Evolutionary conservation across 305 asterid genomes (phyloP), one percentile per base, ranked within the genome.

Genomic region (Petunia hybrid): DNA sequence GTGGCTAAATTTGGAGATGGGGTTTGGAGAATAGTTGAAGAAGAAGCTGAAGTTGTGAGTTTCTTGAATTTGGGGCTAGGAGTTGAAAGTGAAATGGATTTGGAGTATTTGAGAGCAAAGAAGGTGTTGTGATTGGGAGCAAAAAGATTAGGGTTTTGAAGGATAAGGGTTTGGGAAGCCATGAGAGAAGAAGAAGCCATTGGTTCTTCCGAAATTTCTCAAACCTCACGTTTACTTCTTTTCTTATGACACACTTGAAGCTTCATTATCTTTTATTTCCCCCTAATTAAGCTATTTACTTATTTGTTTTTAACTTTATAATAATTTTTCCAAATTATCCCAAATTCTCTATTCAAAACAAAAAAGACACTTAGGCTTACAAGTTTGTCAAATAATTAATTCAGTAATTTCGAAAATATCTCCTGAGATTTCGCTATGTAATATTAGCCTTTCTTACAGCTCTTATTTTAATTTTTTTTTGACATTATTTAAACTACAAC

Each of bases 111-210:
- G 81, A 40, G 79, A 39, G 78, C 43, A 45, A 71, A 68, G 78
- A 68, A 82, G 60, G 16, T 83, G 85, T 16, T 2, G 74, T 64
- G 9, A 80, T 77, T 13, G 43, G 57, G 60, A 51, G 69, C 40
- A 45, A 69, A 48, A 70, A 80, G 82, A 43, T 82, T 46, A 73
- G 87, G 84, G 69, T 43, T 62, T 82, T 76, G 78, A 83, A 81
- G 86, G 67, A 80, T 7, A 64, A 73, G 79, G 81, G 86, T 7
- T 81, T 85, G 90, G 69, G 89, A 78, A 2, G 86, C 86, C 84
- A 85, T 42, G 3, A 66, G 53, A 35, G 87, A 78, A 76, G 65
- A 51, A 83, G 85, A 67, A 82, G 91, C 90, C 88, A 84, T 84
- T 76, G 31, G 62, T 1, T n/a, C 31, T 76, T 46, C 76, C 39